Evolutionary conservation across 164 flowering plant genomes (phyloP).

Genomic region (Tinospora cordifolia): DNA sequence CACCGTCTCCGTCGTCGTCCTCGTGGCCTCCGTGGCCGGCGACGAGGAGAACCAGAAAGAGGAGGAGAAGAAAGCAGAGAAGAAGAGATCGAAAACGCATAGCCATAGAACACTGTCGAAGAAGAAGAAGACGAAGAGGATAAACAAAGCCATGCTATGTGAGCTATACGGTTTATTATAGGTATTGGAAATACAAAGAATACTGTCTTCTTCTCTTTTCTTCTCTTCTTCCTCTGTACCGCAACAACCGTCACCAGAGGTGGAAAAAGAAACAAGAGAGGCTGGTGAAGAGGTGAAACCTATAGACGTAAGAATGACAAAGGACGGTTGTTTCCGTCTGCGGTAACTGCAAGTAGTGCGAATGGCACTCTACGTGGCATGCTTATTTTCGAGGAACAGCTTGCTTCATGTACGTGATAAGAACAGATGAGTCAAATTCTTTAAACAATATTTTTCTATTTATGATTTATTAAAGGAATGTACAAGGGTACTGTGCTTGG

Average conservation of each 20-base stretch:
- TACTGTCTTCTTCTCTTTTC: not conserved
- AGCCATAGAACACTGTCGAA: constrained; percentile 1
- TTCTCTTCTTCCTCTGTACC: not conserved
- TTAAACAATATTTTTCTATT: too few relatives aligned
- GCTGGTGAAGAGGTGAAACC: not conserved
- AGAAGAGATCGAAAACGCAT: constrained; percentile 1
- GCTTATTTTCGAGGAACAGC: too few relatives aligned
- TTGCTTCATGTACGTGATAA: too few relatives aligned
- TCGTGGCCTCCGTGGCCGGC: constrained; percentile 20
- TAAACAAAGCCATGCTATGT: not conserved
- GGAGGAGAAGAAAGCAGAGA: constrained; percentile 12
- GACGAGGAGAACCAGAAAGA: constrained; percentile 19
- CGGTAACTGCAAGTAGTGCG: not conserved
- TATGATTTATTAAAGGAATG: too few relatives aligned
- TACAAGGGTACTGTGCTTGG: too few relatives aligned
- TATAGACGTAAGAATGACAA: not conserved
- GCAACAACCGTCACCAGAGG: not conserved
- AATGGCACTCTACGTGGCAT: too few relatives aligned
- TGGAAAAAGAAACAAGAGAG: not conserved
- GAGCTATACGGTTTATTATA: not conserved
- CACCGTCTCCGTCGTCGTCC: constrained; percentile 19
- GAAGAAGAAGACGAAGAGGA: not conserved
- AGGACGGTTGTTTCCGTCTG: not conserved
- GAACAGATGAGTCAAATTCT: too few relatives aligned
- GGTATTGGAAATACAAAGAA: not conserved